Base-by-base conservation (phyloP, 2,329 filamentous ascomycete species). In the Delphinella strobiligena region DNA sequence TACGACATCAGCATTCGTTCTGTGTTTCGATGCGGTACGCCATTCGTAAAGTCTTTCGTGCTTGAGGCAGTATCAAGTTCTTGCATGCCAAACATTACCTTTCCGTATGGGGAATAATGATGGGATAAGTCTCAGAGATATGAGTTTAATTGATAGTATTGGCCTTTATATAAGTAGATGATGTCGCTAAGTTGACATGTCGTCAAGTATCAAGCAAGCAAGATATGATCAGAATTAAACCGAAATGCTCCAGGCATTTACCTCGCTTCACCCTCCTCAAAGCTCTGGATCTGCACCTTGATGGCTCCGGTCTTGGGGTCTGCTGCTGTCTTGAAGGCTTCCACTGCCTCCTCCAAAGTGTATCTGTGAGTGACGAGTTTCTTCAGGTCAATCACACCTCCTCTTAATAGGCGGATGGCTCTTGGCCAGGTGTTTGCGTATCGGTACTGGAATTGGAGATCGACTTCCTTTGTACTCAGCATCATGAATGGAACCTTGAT, bases 401-500 rank as follows among this genome's bases (percentile, higher is more conserved):
- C 86, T 68, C 86, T 76, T 29, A 96, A 73, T 48, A 96, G 68
- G 35, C 88, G 75, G 50, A 96, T 95, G 32, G 91, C 89, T 46
- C 85, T 76, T 24, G 89, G 91, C 89, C 89, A 96, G 16, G 86
- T 94, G 68, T 96, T 95, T 66, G 74, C 75, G 69, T 96, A 96
- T 45, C 91, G 77, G 68, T 96, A 96, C 68, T 96, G 89, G 62
- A 95, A 91, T 66, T 93, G 85, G 45, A 96, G 69, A 63, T 96
- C 89, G 51, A 96, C 82, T 66, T 96, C 91, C 47, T 84, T 75
- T 4, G 88, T 89, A 53, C 82, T 89, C 42, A 89, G 74, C 37
- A 86, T 69, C 89, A 95, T 95, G 62, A 96, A 96, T 19, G 89
- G 89, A 47, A 96, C 82, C 62, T 76, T 86, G 69, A 96, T 91